Conservation (phyloP, 768 basidiomycete species). For the Mrakia gelida region DNA sequence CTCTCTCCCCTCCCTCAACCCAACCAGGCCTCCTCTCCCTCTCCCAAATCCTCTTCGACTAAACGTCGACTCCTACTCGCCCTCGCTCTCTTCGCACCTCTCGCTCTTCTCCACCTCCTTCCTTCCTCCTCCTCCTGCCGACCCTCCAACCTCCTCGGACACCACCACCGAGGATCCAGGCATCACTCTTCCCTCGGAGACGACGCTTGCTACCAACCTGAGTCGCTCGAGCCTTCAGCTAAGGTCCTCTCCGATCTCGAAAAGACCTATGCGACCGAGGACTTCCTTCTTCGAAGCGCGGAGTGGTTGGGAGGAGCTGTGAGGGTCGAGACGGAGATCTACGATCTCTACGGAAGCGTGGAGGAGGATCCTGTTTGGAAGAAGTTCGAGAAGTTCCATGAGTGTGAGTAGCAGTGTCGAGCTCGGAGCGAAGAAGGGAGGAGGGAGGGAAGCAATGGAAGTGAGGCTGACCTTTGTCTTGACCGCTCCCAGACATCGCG, state of each 20-base stretch:
- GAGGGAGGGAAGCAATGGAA: not conserved
- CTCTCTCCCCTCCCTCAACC: not conserved
- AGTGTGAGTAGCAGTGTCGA: conserved; percentile 40
- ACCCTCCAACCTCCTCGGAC: not conserved
- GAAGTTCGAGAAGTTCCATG: conserved; percentile 54
- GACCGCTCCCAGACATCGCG: conserved; percentile 46
- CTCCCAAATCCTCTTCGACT: not conserved
- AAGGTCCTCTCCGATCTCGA: not conserved
- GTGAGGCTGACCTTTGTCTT: conserved; percentile 12
- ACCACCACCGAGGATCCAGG: not conserved
- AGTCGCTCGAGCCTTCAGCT: not conserved
- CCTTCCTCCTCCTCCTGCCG: not conserved
- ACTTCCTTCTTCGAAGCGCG: conserved; percentile 49
- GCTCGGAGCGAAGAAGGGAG: not conserved
- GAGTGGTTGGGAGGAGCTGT: conserved; percentile 55
- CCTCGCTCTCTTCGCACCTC: conserved; percentile 10
- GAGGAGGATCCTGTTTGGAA: conserved; percentile 47
- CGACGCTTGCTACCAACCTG: conserved; percentile 12
- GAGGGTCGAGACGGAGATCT: conserved; percentile 37
- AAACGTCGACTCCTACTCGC: not conserved
- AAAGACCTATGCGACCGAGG: conserved; percentile 37
- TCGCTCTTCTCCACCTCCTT: conserved; percentile 6
- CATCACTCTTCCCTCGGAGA: not conserved
- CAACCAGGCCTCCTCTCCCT: not conserved
- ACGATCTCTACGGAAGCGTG: conserved; percentile 17